A percentile compares a stretch with the other conserved stretches of the same genome.
These are phyloP conservation scores for Phallus indusiatus DNA, from an alignment of 768 basidiomycete genomes.

Conservation along the genomic window DNA sequence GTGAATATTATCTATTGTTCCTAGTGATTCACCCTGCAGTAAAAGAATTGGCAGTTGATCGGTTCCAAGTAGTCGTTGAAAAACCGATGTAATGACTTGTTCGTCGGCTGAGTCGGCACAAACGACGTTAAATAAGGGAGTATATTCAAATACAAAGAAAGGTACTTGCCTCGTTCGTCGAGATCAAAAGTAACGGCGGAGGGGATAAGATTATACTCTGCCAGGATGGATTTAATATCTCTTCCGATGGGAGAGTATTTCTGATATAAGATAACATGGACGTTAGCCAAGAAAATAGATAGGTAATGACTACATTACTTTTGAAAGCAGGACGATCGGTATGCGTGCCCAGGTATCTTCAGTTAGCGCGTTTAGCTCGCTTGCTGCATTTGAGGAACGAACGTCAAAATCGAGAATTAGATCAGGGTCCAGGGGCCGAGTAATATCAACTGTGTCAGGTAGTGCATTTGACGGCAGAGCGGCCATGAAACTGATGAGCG, in stretches of 20 bases:
- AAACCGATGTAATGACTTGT: slow-evolving; percentile 49
- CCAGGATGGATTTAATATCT: slow-evolving; percentile 53
- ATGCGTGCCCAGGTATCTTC: slow-evolving; percentile 62
- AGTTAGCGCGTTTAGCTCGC: slow-evolving; percentile 52
- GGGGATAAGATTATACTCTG: slow-evolving; percentile 48
- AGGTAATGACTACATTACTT: slow-evolving; percentile 31
- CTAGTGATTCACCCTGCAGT: slow-evolving; percentile 52
- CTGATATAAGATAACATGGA: slow-evolving; percentile 25
- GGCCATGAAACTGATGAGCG: slow-evolving; percentile 62
- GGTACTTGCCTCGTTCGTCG: slow-evolving; percentile 43
- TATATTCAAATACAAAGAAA: background rate
- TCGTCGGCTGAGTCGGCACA: slow-evolving; percentile 40
- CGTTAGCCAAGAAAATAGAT: slow-evolving; percentile 5
- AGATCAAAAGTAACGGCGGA: slow-evolving; percentile 60
- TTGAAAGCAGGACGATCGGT: slow-evolving; percentile 68
- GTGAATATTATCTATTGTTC: slow-evolving; percentile 43
- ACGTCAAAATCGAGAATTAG: slow-evolving; percentile 80
- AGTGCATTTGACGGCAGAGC: slow-evolving; percentile 70
- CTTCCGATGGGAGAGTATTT: slow-evolving; percentile 54
- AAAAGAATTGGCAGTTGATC: slow-evolving; percentile 57
- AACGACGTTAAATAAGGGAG: background rate
- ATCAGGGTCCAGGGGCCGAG: slow-evolving; percentile 62
- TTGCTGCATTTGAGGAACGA: slow-evolving; percentile 45
- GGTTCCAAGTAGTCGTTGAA: slow-evolving; percentile 48
- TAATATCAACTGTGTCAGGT: slow-evolving; percentile 54